phyloP scores from a whole-genome alignment of 768 basidiomycete genomes.

The Rhodotorula diobovata region DNA sequence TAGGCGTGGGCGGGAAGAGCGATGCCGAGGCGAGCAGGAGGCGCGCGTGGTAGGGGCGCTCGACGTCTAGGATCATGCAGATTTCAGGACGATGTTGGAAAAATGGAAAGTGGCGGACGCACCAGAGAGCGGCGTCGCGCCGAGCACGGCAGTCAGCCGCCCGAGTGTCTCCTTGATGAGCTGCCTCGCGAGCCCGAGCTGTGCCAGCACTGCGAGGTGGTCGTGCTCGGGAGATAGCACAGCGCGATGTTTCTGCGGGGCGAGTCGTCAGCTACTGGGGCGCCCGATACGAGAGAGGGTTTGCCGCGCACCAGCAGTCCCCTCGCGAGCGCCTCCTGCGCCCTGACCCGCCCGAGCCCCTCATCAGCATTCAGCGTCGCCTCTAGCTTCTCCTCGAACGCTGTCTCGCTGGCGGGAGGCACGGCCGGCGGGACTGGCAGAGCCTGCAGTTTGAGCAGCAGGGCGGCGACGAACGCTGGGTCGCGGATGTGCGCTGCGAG shows the following conservation, averaged over 20 bases:
- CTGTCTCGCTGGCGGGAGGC: no score
- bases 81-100: no score
- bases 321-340: not conserved
- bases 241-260: not conserved
- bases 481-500: no score
- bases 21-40: constrained; percentile 17
- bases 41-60: constrained; percentile 1
- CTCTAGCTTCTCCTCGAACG: not conserved
- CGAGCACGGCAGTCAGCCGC: not conserved
- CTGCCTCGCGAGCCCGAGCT: not conserved
- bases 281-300: not conserved
- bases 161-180: not conserved
- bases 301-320: not conserved
- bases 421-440: not conserved
- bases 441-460: not conserved
- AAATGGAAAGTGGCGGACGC: not conserved
- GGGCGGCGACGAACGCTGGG: no score
- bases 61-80: no score
- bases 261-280: not conserved
- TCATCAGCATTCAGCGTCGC: not conserved
- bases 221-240: not conserved
- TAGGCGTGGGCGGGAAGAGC: not conserved
- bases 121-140: not conserved
- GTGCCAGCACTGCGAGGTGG: not conserved
- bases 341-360: not conserved